Base-by-base conservation (phyloP, 2,329 filamentous ascomycete genomes). In the Microcyclospora pomicola region DNA sequence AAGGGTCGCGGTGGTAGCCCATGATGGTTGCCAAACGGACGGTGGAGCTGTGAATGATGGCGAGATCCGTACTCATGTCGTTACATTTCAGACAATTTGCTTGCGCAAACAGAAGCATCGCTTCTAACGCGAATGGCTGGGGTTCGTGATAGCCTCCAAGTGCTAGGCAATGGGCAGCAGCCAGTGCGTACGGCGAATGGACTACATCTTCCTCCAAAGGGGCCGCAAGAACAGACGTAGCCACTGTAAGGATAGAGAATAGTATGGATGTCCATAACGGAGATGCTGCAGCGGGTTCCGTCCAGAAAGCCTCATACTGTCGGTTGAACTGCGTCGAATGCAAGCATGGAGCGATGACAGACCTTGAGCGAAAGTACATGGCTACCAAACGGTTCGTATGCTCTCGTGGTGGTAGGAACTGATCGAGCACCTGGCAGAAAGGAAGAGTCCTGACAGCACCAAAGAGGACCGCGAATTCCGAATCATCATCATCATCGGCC, bases 1-100 rank as follows among this genome's bases (percentile, higher is more conserved):
- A 53, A 0, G 61, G 58, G 38, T 68, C 65, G 33, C 61, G 48
- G 40, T 68, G 65, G 34, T 63, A 61, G n/a, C 60, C 61, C 48
- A 60, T 56, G 19, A 16, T 37, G 31, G 40, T 42, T 24, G 43
- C 43, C n/a, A 41, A 15, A 12, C 39, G 43, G 11, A 42, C 19
- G 4, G 19, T 24, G 19, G 19, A 24, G 19, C 19, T 24, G 7
- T 24, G 19, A 7, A 24, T 30, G 39, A 44, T 28, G 37, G 28
- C 15, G 39, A 35, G 16, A 27, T 9, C 29, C 32, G 11, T 44
- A 44, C 10, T 38, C 31, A 5, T 35, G 24, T 32, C 24, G 16
- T 15, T 33, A 4, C 24, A 12, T 14, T 36, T 32, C 14, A 29
- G 16, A n/a, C 19, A 24, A 4, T 24, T 24, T 24, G 19, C 19